phyloP scores from a whole-genome alignment of 306 rosid species.

The Geum urbanum region DNA sequence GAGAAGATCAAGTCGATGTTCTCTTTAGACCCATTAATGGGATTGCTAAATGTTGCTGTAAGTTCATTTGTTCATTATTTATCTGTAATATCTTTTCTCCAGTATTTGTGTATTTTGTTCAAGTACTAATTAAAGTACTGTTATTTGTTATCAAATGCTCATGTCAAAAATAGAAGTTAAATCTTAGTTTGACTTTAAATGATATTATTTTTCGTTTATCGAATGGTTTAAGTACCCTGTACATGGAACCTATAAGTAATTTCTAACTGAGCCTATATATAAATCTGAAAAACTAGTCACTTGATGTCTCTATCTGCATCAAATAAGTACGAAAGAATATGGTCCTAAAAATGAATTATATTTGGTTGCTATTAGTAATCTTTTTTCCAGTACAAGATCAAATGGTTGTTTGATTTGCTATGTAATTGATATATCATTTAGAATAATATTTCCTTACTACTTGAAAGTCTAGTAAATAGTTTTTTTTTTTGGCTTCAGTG shows the following conservation, averaged over 20 bases:
- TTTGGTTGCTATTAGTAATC: not conserved
- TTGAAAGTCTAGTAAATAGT: not conserved
- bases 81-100: not conserved
- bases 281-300: not conserved
- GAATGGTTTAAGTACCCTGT: not conserved
- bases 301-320: not conserved
- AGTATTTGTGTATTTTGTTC: not conserved
- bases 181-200: not conserved
- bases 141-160: too few relatives aligned
- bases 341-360: not conserved
- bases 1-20: constrained; percentile 30
- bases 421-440: not conserved
- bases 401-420: not conserved
- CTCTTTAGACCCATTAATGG: constrained; percentile 58
- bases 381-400: not conserved
- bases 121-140: not conserved
- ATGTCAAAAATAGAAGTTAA: not conserved
- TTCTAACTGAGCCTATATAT: not conserved
- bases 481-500: not conserved
- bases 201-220: not conserved
- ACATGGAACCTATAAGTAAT: not conserved
- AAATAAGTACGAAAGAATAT: not conserved
- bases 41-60: constrained; percentile 80
- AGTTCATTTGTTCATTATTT: constrained; percentile 25
- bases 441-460: not conserved